phyloP scores from a whole-genome alignment of 2,329 filamentous ascomycete species.

The Metarhizium anisopliae region DNA sequence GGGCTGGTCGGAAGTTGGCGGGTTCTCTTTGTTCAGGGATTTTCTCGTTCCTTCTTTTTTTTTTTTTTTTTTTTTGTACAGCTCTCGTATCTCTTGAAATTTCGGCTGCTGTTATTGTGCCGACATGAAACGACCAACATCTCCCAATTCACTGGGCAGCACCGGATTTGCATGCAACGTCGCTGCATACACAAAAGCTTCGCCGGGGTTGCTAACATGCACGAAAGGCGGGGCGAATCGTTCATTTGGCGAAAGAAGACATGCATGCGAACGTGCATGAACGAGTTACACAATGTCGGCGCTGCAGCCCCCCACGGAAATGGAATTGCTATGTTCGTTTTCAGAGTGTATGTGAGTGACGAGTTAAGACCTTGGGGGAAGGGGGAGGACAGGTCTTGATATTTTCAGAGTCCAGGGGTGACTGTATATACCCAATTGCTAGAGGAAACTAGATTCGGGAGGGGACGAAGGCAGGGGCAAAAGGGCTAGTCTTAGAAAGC shows the following conservation, averaged over 20 bases:
- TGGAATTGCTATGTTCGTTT: background rate
- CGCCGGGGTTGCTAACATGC: background rate
- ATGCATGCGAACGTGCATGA: background rate
- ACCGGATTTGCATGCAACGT: background rate
- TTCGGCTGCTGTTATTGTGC: background rate
- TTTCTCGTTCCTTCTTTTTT: background rate
- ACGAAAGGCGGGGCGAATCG: background rate
- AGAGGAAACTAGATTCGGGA: conserved; percentile 2
- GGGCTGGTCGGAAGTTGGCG: background rate
- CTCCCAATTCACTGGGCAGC: background rate
- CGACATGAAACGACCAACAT: conserved; percentile 5
- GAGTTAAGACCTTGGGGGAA: background rate
- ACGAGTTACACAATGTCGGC: background rate
- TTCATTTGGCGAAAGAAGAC: background rate
- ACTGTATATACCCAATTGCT: conserved; percentile 5
- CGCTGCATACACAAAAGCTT: background rate
- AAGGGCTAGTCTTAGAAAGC: background rate
- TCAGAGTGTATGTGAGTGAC: background rate
- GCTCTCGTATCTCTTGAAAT: background rate
- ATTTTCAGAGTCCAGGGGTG: background rate
- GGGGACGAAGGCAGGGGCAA: background rate
- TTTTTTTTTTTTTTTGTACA: conserved; percentile 3
- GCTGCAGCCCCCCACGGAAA: background rate
- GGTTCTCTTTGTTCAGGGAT: background rate
- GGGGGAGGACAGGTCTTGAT: background rate